Conservation (phyloP, 208 protist genomes). For the Leishmania mexicana region DNA sequence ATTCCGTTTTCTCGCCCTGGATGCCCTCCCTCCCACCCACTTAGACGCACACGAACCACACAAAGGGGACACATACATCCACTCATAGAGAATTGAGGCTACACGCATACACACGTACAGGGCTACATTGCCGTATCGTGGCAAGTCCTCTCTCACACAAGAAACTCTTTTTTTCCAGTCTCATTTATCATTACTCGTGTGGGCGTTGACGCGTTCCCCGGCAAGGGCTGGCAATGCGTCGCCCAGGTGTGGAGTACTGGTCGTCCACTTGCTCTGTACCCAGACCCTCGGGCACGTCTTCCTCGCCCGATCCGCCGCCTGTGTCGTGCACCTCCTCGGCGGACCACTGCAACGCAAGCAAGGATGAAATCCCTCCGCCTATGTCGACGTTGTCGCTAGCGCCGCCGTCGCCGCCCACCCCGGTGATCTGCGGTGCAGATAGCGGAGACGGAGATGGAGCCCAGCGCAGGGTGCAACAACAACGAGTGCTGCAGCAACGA, state of each 20-base stretch:
- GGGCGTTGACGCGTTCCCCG: background rate
- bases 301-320: slow-evolving; percentile 1
- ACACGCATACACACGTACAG: background rate
- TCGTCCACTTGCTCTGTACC: slow-evolving; percentile 1
- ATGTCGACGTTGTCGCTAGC: background rate
- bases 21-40: background rate
- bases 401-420: background rate
- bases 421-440: background rate
- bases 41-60: background rate
- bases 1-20: background rate
- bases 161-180: background rate
- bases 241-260: slow-evolving; percentile 29
- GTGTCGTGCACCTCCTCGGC: slow-evolving; percentile 10
- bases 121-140: background rate
- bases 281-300: background rate
- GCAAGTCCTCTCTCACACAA: background rate
- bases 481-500: background rate
- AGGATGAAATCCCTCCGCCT: background rate
- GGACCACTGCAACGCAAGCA: background rate
- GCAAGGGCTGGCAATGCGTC: slow-evolving; percentile 3
- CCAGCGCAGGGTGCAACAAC: too few relatives aligned
- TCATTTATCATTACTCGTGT: background rate
- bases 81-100: background rate
- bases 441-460: too few relatives aligned
- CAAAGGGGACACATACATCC: background rate